Percentiles rank a stretch among this genome's conserved stretches.
These are phyloP conservation scores for Aspergillus fumigatiaffinis DNA, from an alignment of 2,329 filamentous ascomycete genomes.

Conservation along the genomic window DNA sequence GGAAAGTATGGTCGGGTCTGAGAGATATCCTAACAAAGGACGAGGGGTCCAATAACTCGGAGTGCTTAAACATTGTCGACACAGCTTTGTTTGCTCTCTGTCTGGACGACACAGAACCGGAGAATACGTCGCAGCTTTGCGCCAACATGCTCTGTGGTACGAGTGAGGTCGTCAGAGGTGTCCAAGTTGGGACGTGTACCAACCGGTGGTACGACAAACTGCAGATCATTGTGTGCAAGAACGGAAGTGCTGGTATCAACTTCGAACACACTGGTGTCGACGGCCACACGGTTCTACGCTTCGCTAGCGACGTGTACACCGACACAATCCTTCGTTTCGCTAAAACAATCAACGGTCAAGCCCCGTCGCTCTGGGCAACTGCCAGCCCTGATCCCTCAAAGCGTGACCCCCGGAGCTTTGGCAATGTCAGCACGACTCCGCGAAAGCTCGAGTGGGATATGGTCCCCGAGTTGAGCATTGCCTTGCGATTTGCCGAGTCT, in stretches of 20 bases:
- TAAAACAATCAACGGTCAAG: conserved; percentile 88
- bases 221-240: conserved; percentile 98
- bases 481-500: conserved; percentile 91
- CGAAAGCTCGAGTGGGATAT: conserved; percentile 98
- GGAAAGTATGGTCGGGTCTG: conserved; percentile 91
- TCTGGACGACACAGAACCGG: conserved; percentile 85
- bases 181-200: conserved; percentile 95
- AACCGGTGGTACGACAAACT: conserved; percentile 99
- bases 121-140: conserved; percentile 77
- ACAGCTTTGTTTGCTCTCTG: conserved; percentile 90
- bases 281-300: conserved; percentile 91
- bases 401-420: conserved; percentile 84
- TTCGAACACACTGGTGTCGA: conserved; percentile 98
- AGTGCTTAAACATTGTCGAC: conserved; percentile 93
- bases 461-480: conserved; percentile 84
- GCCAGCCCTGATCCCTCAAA: conserved; percentile 89
- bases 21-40: conserved; percentile 84
- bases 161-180: conserved; percentile 82
- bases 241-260: conserved; percentile 97
- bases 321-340: conserved; percentile 97
- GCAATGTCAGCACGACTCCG: conserved; percentile 87
- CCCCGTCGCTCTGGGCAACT: conserved; percentile 87
- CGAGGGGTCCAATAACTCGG: conserved; percentile 86
- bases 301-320: conserved; percentile 94
- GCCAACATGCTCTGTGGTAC: conserved; percentile 98